Evolutionary conservation across 495 filamentous ascomycete species (phyloP).

Genomic region (Podospora bellae-mahoneyi): DNA sequence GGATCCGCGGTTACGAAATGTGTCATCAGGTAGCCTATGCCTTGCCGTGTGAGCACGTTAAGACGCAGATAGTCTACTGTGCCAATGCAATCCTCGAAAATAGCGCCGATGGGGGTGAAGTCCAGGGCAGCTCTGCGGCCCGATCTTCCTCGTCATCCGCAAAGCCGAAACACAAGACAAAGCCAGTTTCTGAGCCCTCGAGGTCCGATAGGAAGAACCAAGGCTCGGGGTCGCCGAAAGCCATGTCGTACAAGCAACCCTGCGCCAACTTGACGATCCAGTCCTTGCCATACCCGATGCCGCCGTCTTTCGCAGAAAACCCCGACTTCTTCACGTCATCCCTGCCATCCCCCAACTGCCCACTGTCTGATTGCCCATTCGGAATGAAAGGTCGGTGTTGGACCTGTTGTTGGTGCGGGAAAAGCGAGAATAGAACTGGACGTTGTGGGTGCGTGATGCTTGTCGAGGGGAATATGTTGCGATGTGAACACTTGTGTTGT

Average conservation of each 20-base stretch:
- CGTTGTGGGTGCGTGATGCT: slow-evolving; percentile 43
- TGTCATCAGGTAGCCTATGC: slow-evolving; percentile 38
- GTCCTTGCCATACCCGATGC: slow-evolving; percentile 38
- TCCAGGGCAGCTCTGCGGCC: not conserved
- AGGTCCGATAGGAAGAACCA: slow-evolving; percentile 2
- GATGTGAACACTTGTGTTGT: slow-evolving; percentile 44
- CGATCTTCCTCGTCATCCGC: slow-evolving; percentile 1
- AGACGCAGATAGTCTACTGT: slow-evolving; percentile 37
- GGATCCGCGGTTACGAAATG: slow-evolving; percentile 18
- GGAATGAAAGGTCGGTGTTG: slow-evolving; percentile 37
- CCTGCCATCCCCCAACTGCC: slow-evolving; percentile 33
- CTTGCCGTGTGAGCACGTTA: slow-evolving; percentile 39
- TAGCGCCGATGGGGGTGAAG: not conserved
- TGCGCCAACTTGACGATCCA: slow-evolving; percentile 35
- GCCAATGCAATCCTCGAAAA: slow-evolving; percentile 24
- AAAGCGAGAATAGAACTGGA: slow-evolving; percentile 38
- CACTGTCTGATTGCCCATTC: slow-evolving; percentile 37
- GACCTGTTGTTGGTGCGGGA: slow-evolving; percentile 45
- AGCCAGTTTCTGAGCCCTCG: not conserved
- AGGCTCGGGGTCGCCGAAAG: not conserved
- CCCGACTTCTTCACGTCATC: slow-evolving; percentile 29
- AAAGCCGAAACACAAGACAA: slow-evolving; percentile 3
- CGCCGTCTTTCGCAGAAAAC: slow-evolving; percentile 29
- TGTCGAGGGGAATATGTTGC: slow-evolving; percentile 37
- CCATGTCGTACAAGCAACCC: slow-evolving; percentile 17